Conservation (phyloP, 441 rosid species). For the Rhodomyrtus psidioides region DNA sequence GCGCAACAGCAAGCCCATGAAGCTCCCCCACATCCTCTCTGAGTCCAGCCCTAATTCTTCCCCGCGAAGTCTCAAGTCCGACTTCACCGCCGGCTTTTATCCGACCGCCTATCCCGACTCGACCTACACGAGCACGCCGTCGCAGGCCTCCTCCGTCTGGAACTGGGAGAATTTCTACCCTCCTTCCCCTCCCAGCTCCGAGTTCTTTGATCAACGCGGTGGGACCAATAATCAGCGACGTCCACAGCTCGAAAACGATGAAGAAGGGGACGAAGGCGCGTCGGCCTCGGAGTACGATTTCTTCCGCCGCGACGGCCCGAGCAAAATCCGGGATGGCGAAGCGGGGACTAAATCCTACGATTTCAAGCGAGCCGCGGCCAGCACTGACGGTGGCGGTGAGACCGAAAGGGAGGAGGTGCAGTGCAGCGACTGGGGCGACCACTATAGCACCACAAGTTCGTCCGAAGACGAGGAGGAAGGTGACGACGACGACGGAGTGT, state of each 20-base stretch:
- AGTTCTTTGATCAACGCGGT: slow-evolving; percentile 45
- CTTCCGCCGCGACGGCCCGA: slow-evolving; percentile 18
- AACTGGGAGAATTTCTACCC: slow-evolving; percentile 93
- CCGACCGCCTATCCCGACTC: slow-evolving; percentile 71
- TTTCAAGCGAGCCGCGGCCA: background rate
- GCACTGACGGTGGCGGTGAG: slow-evolving; percentile 29
- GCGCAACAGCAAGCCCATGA: slow-evolving; percentile 32
- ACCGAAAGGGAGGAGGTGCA: slow-evolving; percentile 89
- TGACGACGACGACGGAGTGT: slow-evolving; percentile 22
- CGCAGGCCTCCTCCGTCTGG: slow-evolving; percentile 89
- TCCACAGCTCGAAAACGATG: slow-evolving; percentile 20
- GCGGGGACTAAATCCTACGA: background rate
- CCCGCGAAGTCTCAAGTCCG: slow-evolving; percentile 49
- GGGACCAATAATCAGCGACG: slow-evolving; percentile 13
- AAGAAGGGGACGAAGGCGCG: slow-evolving; percentile 16
- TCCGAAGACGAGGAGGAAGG: slow-evolving; percentile 29
- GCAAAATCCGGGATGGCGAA: background rate
- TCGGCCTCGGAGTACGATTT: slow-evolving; percentile 69
- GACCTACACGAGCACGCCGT: slow-evolving; percentile 60
- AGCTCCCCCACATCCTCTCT: slow-evolving; percentile 83
- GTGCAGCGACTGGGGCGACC: slow-evolving; percentile 84
- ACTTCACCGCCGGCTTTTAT: slow-evolving; percentile 27
- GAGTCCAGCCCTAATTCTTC: slow-evolving; percentile 71
- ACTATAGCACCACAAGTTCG: slow-evolving; percentile 49
- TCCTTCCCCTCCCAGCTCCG: slow-evolving; percentile 94